Conservation (phyloP, 495 filamentous ascomycete genomes). For the Astrocystis sublimbata region DNA sequence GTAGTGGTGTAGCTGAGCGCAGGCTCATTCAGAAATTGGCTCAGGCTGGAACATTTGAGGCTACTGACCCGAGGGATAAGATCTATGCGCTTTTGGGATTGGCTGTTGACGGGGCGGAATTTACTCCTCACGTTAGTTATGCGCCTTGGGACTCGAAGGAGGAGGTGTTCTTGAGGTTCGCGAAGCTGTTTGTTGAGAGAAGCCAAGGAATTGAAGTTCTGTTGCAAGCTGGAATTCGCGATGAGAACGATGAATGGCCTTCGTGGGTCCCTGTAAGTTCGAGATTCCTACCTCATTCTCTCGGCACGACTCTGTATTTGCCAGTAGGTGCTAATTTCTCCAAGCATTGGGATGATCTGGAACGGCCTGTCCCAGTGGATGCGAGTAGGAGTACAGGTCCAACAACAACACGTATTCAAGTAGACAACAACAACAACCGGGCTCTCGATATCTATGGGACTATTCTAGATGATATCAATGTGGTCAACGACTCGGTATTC, state of each 20-base stretch:
- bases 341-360: slow-evolving; percentile 4
- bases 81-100: slow-evolving; percentile 19
- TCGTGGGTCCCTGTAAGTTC: slow-evolving; percentile 6
- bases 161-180: background rate
- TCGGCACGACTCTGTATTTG: background rate
- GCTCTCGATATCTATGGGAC: background rate
- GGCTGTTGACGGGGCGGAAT: background rate
- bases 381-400: background rate
- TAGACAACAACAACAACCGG: background rate
- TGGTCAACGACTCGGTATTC: background rate
- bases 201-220: background rate
- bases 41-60: background rate
- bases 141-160: background rate
- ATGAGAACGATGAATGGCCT: background rate
- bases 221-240: background rate
- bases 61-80: slow-evolving; percentile 16
- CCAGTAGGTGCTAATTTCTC: background rate
- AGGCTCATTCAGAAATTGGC: slow-evolving; percentile 21
- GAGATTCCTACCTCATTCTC: too few species aligned
- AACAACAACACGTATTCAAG: background rate
- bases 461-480: background rate
- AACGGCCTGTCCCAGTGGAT: background rate
- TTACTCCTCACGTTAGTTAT: background rate
- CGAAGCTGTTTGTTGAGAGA: background rate
- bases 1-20: background rate